Percentiles rank a stretch among this genome's conserved stretches.
phyloP scores from a whole-genome alignment of 2,329 filamentous ascomycete species.

The Mycosphaerella sp. region DNA sequence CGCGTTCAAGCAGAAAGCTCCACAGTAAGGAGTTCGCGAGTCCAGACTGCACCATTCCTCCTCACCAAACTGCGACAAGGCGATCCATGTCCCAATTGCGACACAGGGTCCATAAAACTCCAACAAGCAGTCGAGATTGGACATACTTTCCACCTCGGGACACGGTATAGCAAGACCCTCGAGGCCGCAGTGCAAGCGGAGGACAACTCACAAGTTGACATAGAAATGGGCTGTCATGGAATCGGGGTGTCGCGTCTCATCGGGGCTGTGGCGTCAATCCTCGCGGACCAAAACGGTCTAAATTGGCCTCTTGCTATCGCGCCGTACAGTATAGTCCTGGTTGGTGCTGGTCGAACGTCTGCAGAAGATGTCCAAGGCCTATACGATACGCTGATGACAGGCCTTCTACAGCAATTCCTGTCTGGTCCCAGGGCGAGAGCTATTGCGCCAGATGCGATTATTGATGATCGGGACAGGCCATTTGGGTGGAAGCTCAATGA shows the following conservation, averaged over 20 bases:
- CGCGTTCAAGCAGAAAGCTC: conserved; percentile 11
- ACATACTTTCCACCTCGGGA: conserved; percentile 91
- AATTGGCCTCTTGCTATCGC: conserved; percentile 86
- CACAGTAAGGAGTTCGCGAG: background rate
- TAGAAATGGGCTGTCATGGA: conserved; percentile 96
- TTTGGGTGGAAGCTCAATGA: conserved; percentile 85
- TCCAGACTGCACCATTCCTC: conserved; percentile 44
- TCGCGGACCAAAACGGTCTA: conserved; percentile 65
- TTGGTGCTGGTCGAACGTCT: conserved; percentile 39
- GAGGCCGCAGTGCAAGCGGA: conserved; percentile 52
- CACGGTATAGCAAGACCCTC: conserved; percentile 75
- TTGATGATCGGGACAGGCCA: conserved; percentile 63
- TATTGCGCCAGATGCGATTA: conserved; percentile 50
- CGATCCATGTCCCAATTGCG: conserved; percentile 68
- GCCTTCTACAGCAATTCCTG: background rate
- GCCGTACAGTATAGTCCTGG: conserved; percentile 69
- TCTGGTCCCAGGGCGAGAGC: conserved; percentile 7
- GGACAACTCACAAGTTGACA: conserved; percentile 44
- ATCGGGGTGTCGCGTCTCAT: conserved; percentile 90
- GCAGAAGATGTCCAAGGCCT: conserved; percentile 37
- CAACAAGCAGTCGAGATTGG: conserved; percentile 80
- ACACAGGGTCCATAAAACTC: conserved; percentile 51
- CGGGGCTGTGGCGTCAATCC: conserved; percentile 72
- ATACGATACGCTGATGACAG: conserved; percentile 53
- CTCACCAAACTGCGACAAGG: conserved; percentile 60